phyloP scores from a whole-genome alignment of 2,329 filamentous ascomycete species.

The Mycosphaerella sp. region DNA sequence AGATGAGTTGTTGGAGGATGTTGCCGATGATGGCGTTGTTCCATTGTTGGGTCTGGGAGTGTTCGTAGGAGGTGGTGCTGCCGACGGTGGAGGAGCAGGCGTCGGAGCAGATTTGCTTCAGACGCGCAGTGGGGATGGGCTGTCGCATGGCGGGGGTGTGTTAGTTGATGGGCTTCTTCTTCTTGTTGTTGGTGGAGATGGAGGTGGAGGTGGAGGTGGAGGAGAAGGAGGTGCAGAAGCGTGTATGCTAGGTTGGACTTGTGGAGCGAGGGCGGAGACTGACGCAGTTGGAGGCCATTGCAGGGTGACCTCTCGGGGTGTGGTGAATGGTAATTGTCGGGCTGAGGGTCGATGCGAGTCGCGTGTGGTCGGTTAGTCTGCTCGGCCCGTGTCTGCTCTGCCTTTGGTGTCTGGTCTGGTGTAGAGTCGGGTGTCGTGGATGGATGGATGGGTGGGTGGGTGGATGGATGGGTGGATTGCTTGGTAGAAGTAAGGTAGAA shows the following conservation, averaged over 20 bases:
- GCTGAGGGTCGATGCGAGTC: neutral
- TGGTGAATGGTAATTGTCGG: neutral
- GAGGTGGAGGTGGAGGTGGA: neutral
- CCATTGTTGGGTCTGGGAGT: constrained; percentile 77
- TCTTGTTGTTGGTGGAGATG: constrained; percentile 1
- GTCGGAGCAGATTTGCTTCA: constrained; percentile 80
- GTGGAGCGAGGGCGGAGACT: constrained; percentile 3
- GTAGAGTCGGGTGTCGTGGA: neutral
- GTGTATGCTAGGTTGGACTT: too few relatives aligned
- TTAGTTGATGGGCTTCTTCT: neutral
- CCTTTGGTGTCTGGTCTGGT: neutral
- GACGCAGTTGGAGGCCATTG: constrained; percentile 18
- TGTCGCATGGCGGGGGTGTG: constrained; percentile 35
- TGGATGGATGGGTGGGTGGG: neutral
- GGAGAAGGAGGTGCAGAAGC: too few relatives aligned
- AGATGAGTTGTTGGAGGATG: constrained; percentile 71
- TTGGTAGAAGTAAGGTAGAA: too few relatives aligned
- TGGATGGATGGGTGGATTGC: too few relatives aligned
- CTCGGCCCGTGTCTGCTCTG: too few relatives aligned
- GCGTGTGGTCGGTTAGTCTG: neutral
- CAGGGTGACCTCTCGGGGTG: neutral
- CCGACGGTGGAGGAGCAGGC: constrained; percentile 76
- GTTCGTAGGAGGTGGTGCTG: constrained; percentile 73
- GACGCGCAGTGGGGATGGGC: constrained; percentile 69
- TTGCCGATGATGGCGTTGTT: constrained; percentile 86